Percentiles rank a stretch among this genome's conserved stretches.
Conservation (phyloP, 805 yeast genomes). For the Lipomyces sp. region DNA sequence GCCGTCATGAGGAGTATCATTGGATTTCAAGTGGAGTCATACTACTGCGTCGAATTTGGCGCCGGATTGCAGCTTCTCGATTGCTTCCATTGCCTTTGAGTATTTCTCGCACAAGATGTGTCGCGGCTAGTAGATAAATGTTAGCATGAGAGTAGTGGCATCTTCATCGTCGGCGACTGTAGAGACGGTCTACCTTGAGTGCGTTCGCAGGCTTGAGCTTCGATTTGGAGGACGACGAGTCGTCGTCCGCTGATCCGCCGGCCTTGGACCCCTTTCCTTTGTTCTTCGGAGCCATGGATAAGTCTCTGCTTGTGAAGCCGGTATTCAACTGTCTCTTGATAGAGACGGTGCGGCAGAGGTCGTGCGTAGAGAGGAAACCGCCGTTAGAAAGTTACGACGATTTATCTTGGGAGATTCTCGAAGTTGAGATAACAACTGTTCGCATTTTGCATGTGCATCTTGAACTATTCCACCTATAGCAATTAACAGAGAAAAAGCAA, state of each 20-base stretch:
- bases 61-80: constrained; percentile 22
- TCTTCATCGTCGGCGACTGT: too few relatives aligned
- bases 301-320: too few relatives aligned
- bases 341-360: too few relatives aligned
- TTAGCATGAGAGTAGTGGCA: too few relatives aligned
- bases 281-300: constrained; percentile 6
- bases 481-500: not conserved
- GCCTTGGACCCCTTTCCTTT: not conserved
- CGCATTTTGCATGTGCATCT: constrained; percentile 16
- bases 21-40: too few relatives aligned
- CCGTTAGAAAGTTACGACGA: too few relatives aligned
- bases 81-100: constrained; percentile 26
- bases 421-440: constrained; percentile 5
- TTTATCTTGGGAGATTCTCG: not conserved
- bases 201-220: constrained; percentile 27
- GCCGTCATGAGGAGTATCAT: too few relatives aligned
- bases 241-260: not conserved
- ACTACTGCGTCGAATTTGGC: constrained; percentile 27
- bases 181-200: constrained; percentile 10
- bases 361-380: too few relatives aligned
- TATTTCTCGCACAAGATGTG: constrained; percentile 28
- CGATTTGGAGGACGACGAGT: not conserved
- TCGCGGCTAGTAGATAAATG: constrained; percentile 11
- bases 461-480: constrained; percentile 17
- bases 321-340: too few relatives aligned